Percentiles rank a stretch among this genome's conserved stretches.
Evolutionary conservation across 192 early-diverging fungal species (phyloP).

Genomic region (Entrophospora sp.): DNA sequence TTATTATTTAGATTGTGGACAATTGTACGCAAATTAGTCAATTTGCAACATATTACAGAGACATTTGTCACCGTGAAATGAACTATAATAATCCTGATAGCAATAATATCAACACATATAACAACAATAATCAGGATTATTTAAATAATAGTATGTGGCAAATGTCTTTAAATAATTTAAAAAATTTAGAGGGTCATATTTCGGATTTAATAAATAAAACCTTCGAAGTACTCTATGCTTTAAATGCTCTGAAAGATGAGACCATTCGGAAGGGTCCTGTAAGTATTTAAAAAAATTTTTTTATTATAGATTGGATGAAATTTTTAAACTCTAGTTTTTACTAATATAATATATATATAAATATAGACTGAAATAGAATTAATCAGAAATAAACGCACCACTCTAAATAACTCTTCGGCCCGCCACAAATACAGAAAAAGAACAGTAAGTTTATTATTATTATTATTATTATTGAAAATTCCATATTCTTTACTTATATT

Average conservation of each 20-base stretch:
- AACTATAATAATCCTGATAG: no score
- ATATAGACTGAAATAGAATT: background rate
- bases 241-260: conserved; percentile 11
- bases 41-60: background rate
- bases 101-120: background rate
- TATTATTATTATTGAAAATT: no score
- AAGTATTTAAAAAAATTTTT: background rate
- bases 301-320: no score
- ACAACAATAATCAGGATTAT: no score
- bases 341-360: background rate
- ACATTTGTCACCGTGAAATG: background rate
- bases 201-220: conserved; percentile 10
- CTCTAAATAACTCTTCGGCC: background rate
- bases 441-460: conserved; percentile 3
- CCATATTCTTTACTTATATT: no score
- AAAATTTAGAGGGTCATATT: background rate
- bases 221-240: background rate
- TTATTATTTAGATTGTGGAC: background rate
- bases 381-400: background rate
- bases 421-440: conserved; percentile 11
- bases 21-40: background rate
- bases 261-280: background rate
- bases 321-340: no score
- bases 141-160: no score
- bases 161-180: no score